Base-by-base conservation (phyloP, 2,329 filamentous ascomycete species). In the Cercospora berteroae region DNA sequence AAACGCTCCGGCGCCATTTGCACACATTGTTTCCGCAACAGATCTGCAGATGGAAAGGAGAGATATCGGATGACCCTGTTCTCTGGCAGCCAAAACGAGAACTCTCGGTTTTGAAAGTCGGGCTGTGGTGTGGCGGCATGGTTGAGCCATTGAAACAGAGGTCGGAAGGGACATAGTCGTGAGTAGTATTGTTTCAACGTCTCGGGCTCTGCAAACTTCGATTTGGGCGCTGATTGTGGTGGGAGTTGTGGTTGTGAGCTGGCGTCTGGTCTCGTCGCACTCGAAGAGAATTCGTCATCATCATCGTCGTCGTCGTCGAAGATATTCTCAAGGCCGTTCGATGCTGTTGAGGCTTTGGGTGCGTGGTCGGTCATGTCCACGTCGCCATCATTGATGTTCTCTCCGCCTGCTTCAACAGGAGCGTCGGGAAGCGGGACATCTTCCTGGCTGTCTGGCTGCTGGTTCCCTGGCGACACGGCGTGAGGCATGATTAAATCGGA, bases 111-210 rank as follows among this genome's bases (percentile, higher is more conserved):
- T 29, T 85, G 89, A 81, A 98, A 98, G 80, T 98, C 94, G 71
- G 89, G 90, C 4, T 90, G 90, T 0, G 95, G 94, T 6, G 89
- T 89, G 6, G 93, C 90, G 63, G 92, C 92, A 80, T 98, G 95
- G 77, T 98, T 99, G 58, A 99, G 87, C 95, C 95, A 99, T 79
- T 97, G 94, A 81, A 97, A 99, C 20, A 98, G 88, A 69, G 92
- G 90, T 67, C 94, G 89, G 85, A 96, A 99, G 4, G 95, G 95
- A 75, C 98, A 98, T 42, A 99, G 85, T 58, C 95, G 92, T 77
- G 96, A 92, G 79, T 99, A 99, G 82, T 97, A 99, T 71, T 90
- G 92, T 74, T 91, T 88, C 88, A 98, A 93, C 10, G 96, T 87
- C 76, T 94, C 92, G 1, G 92, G 89, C 73, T 97, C 92, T 44